Conservation (phyloP, 1,284 basidiomycete genomes). For the Mycena citricolor region DNA sequence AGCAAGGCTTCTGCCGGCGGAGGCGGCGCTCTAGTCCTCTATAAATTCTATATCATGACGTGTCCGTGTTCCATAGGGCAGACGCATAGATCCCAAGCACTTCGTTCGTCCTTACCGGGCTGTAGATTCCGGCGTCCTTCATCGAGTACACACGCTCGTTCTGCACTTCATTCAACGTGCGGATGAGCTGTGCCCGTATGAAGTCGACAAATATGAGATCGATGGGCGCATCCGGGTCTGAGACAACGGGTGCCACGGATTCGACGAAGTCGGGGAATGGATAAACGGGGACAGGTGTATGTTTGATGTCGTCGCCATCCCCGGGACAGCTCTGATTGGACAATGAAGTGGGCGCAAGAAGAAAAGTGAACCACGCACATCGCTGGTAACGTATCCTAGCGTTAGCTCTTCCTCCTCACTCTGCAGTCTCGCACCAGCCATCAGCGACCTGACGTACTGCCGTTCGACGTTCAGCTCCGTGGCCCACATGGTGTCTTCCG, state of each 20-base stretch:
- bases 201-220: slow-evolving; percentile 74
- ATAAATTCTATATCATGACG: no score
- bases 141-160: slow-evolving; percentile 47
- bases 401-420: slow-evolving; percentile 43
- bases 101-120: slow-evolving; percentile 45
- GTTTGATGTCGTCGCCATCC: slow-evolving; percentile 65
- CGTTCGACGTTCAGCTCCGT: slow-evolving; percentile 14
- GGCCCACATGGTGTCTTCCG: slow-evolving; percentile 14
- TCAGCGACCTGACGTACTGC: slow-evolving; percentile 11
- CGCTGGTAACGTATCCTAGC: slow-evolving; percentile 71
- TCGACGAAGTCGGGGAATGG: slow-evolving; percentile 53
- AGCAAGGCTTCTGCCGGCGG: no score
- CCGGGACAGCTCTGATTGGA: slow-evolving; percentile 56
- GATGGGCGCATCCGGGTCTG: slow-evolving; percentile 49
- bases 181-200: slow-evolving; percentile 52
- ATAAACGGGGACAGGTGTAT: slow-evolving; percentile 58
- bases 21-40: no score
- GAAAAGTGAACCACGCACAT: slow-evolving; percentile 45
- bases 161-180: slow-evolving; percentile 56
- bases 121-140: slow-evolving; percentile 53
- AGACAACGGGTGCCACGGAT: slow-evolving; percentile 47
- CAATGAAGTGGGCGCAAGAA: neutral
- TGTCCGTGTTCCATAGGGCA: slow-evolving; percentile 63
- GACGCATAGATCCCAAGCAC: slow-evolving; percentile 63
- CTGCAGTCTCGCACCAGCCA: slow-evolving; percentile 10